These are phyloP conservation scores for Melampsora americana DNA, from an alignment of 1,284 basidiomycete genomes.

Conservation along the genomic window DNA sequence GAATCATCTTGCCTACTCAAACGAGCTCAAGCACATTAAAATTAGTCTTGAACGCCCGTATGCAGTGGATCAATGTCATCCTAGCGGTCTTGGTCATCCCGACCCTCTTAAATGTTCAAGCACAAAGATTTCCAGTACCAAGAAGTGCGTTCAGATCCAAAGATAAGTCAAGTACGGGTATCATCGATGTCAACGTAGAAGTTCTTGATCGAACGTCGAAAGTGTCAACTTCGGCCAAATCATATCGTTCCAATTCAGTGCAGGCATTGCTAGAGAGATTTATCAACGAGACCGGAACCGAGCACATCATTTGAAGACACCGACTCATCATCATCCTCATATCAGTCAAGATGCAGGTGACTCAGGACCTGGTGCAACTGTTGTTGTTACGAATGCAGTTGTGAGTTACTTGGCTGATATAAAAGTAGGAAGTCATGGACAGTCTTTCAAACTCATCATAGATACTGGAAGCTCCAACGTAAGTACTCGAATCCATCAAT, in stretches of 20 bases:
- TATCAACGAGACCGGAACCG: slow-evolving; percentile 6
- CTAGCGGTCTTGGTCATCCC: too few species aligned
- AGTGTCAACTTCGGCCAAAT: not conserved
- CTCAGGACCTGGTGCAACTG: not conserved
- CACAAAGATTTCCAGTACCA: not conserved
- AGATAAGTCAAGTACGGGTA: not conserved
- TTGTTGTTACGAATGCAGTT: not conserved
- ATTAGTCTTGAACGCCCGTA: too few species aligned
- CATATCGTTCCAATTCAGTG: not conserved
- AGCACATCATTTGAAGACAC: slow-evolving; percentile 1
- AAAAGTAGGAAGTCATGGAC: not conserved
- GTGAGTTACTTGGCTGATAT: slow-evolving; percentile 6
- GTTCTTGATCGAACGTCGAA: not conserved
- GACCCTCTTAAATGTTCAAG: too few species aligned
- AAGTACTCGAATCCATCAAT: not conserved
- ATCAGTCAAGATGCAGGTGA: not conserved
- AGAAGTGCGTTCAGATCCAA: not conserved
- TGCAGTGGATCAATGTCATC: too few species aligned
- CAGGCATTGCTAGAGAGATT: not conserved
- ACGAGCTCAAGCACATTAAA: too few species aligned
- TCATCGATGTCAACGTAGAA: not conserved
- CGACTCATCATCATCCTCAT: not conserved
- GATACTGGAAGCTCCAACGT: slow-evolving; percentile 4
- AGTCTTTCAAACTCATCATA: slow-evolving; percentile 2
- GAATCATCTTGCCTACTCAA: too few species aligned